A percentile compares a stretch with the other conserved stretches of the same genome.
Conservation (phyloP, 192 early-diverging fungal genomes). For the Phlyctochytrium arcticum region DNA sequence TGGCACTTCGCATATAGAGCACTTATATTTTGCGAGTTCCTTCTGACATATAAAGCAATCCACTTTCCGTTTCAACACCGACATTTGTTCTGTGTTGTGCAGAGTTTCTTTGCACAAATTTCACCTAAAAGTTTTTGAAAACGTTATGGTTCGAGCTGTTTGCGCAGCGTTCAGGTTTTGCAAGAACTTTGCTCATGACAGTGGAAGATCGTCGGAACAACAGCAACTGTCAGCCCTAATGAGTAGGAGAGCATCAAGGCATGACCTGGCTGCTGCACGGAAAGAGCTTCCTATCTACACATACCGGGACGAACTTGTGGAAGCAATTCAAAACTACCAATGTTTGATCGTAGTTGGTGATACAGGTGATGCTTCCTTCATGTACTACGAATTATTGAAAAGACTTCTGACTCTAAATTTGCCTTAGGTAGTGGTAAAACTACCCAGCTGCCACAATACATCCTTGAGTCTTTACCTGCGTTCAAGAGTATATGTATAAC, state of each 20-base stretch:
- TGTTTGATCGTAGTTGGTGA: conserved; percentile 53
- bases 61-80: background rate
- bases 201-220: background rate
- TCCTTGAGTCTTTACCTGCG: conserved; percentile 41
- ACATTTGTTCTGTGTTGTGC: too few relatives aligned
- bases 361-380: conserved; percentile 36
- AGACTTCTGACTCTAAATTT: too few relatives aligned
- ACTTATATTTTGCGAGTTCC: background rate
- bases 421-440: conserved; percentile 77
- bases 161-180: background rate
- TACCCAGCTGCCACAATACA: conserved; percentile 82
- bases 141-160: background rate
- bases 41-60: background rate
- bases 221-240: background rate
- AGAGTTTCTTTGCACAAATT: background rate
- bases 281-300: conserved; percentile 53
- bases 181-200: too few relatives aligned
- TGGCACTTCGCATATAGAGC: background rate
- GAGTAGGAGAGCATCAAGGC: too few relatives aligned
- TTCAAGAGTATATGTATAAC: conserved; percentile 57
- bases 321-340: conserved; percentile 34
- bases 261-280: background rate
- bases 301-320: conserved; percentile 46
- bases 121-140: background rate
- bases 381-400: background rate